These are phyloP conservation scores for Rhizoclosmatium sp. DNA, from an alignment of 192 early-diverging fungal genomes.

Conservation along the genomic window DNA sequence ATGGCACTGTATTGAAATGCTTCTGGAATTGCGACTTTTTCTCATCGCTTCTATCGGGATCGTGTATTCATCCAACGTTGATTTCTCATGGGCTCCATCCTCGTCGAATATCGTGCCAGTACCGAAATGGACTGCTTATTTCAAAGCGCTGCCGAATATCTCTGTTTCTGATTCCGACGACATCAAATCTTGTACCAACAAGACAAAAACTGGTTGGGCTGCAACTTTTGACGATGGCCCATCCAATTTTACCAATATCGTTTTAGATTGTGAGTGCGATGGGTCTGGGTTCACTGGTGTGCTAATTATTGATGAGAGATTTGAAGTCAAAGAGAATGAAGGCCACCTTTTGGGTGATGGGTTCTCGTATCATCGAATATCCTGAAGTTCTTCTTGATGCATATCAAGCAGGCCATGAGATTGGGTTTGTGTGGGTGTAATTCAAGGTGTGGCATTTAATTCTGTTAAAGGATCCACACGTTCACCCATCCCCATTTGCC, in stretches of 20 bases:
- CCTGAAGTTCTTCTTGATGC: slow-evolving; percentile 17
- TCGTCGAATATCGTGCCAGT: neutral
- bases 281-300: neutral
- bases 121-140: neutral
- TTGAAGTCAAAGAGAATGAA: neutral
- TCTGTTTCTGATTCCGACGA: neutral
- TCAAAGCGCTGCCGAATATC: neutral
- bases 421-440: neutral
- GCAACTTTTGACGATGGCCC: neutral
- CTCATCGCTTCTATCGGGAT: too few relatives aligned
- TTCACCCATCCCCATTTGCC: slow-evolving; percentile 70
- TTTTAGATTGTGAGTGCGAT: neutral
- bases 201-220: neutral
- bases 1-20: too few relatives aligned
- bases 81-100: neutral
- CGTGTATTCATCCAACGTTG: neutral
- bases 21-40: too few relatives aligned
- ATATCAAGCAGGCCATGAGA: slow-evolving; percentile 36
- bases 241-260: neutral
- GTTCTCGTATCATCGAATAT: slow-evolving; percentile 12
- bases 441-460: neutral
- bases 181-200: neutral
- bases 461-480: slow-evolving; percentile 36
- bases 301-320: neutral
- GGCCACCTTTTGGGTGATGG: slow-evolving; percentile 44